These are phyloP conservation scores for Digitaria exilis DNA, from an alignment of 202 grass and related monocot species.

Conservation along the genomic window DNA sequence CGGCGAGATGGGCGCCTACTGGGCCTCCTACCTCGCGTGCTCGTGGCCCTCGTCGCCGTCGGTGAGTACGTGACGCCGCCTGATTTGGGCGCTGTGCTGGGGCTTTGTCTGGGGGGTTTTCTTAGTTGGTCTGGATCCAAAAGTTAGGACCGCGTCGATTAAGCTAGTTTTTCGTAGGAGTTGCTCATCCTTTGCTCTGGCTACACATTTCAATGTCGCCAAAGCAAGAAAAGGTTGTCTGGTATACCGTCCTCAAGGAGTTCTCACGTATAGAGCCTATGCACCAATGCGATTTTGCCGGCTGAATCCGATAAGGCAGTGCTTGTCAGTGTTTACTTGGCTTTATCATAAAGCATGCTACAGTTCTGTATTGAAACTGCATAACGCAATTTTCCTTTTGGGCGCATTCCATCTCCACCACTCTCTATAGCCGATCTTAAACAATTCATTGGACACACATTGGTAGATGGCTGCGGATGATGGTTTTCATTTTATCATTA, in stretches of 20 bases:
- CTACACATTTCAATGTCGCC: neutral
- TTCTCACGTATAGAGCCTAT: neutral
- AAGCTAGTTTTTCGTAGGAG: neutral
- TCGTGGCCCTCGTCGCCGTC: conserved; percentile 63
- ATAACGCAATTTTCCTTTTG: neutral
- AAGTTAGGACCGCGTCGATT: neutral
- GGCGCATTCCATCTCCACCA: neutral
- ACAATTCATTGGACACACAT: neutral
- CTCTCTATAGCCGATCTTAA: neutral
- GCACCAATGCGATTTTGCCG: neutral
- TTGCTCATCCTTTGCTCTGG: neutral
- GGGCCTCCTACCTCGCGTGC: conserved; percentile 78
- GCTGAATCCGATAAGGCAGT: neutral
- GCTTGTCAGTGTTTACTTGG: neutral
- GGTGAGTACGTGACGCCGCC: conserved; percentile 38
- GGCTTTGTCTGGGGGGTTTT: neutral
- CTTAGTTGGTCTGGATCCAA: neutral
- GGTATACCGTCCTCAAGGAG: neutral
- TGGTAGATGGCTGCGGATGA: neutral
- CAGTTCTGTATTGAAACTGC: neutral
- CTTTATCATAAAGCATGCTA: no score
- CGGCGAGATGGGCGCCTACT: conserved; percentile 87
- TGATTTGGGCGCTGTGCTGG: neutral
- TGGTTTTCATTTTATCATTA: neutral
- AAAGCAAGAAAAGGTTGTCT: neutral